Base-by-base conservation (phyloP, 345 rosid species). In the Punica granatum region DNA sequence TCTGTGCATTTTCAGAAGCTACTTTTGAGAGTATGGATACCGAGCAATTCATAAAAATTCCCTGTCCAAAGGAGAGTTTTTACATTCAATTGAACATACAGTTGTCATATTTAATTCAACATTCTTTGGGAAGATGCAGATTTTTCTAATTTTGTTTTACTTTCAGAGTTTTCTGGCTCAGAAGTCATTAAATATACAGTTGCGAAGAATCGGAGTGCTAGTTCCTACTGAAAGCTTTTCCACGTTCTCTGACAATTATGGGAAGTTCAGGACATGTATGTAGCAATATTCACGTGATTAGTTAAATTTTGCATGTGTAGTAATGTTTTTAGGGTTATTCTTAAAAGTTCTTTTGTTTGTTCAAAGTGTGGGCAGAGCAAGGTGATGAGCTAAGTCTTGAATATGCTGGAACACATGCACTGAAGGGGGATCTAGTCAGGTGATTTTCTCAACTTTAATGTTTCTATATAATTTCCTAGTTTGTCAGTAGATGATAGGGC, bases 351-450 rank as follows among this genome's bases (percentile, higher is more conserved):
- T 60, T 67, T 51, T 13, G 65, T 60, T 78, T 26, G 56, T 51
- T 67, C 70, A 15, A 67, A 94, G 99, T 90, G 79, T 94, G 99
- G 99, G 97, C 99, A 26, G 92, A 90, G 86, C 97, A 94, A 77
- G 97, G 99, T 65, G 99, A 94, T 60, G 99, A 90, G 74, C 70
- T 94, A 70, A 93, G 97, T 84, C 88, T 94, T 39, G 96, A 88
- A 80, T 94, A 93, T 67, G 85, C 97, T 14, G 99, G 99, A 68
- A 94, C 99, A 31, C 73, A 85, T 77, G 99, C 99, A 42, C 78
- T 94, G 35, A 94, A 94, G 83, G 99, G 99, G 16, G 99, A 94
- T 78, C 86, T 90, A 33, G 92, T 94, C 39, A 86, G 99, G 99
- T 94, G 78, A 51, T 68, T 63, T 11, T 59, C 72, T 30, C 30